Evolutionary conservation across 345 rosid genomes (phyloP).

Genomic region (Xanthoceras sorbifolium): DNA sequence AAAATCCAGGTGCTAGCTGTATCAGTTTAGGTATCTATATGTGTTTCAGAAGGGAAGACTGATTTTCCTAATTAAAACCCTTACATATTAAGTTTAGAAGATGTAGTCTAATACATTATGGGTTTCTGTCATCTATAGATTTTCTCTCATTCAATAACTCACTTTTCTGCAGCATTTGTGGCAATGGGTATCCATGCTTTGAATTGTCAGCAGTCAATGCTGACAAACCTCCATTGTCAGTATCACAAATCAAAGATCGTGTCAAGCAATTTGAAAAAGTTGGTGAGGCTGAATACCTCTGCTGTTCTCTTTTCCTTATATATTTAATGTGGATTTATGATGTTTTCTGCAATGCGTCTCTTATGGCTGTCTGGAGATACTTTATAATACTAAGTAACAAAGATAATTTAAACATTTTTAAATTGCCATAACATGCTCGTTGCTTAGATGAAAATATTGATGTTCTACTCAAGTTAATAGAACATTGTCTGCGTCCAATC

Average conservation of each 20-base stretch:
- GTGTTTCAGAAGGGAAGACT: background rate
- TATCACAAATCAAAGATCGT: constrained; percentile 69
- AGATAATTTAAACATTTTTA: background rate
- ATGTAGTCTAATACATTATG: background rate
- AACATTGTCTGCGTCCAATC: background rate
- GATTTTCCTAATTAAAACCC: background rate
- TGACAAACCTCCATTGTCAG: constrained; percentile 83
- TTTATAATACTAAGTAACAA: background rate
- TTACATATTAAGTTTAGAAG: background rate
- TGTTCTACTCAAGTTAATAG: background rate
- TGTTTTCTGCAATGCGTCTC: background rate
- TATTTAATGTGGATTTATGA: background rate
- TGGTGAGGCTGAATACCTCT: constrained; percentile 52
- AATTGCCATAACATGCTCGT: background rate
- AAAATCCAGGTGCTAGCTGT: background rate
- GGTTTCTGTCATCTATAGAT: background rate
- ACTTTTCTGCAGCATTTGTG: constrained; percentile 53
- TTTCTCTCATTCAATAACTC: constrained; percentile 22
- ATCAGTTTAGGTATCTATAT: background rate
- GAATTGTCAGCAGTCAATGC: constrained; percentile 93
- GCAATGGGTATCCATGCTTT: constrained; percentile 82
- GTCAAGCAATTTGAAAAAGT: constrained; percentile 70
- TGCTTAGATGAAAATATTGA: background rate
- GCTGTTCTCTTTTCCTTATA: background rate
- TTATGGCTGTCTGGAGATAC: background rate